phyloP scores from a whole-genome alignment of 306 rosid species.

The Glycine soja region DNA sequence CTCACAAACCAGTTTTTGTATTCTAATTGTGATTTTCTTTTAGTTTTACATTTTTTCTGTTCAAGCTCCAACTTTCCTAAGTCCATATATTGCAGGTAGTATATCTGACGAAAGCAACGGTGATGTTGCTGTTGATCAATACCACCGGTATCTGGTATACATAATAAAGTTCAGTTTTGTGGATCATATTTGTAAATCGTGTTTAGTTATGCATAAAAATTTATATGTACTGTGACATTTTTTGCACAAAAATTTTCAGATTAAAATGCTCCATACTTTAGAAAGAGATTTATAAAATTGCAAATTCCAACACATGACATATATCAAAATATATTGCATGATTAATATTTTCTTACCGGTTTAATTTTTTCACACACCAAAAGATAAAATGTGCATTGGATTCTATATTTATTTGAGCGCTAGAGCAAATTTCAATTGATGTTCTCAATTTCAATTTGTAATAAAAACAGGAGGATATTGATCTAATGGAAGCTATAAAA shows the following conservation, averaged over 20 bases:
- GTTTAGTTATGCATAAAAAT: not conserved
- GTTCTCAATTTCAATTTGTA: slow-evolving; percentile 1
- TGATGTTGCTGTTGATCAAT: slow-evolving; percentile 70
- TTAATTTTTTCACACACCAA: not conserved
- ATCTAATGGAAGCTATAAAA: slow-evolving; percentile 62
- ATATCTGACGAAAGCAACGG: slow-evolving; percentile 62
- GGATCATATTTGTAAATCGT: not conserved
- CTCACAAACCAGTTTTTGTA: not conserved
- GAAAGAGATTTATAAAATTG: not conserved
- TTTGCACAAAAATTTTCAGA: not conserved
- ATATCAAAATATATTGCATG: no score
- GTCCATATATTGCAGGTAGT: slow-evolving; percentile 44
- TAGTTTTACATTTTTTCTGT: not conserved
- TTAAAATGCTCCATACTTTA: not conserved
- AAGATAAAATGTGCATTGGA: not conserved
- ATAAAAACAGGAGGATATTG: slow-evolving; percentile 70
- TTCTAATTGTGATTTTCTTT: not conserved
- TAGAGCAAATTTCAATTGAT: not conserved
- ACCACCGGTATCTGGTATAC: slow-evolving; percentile 65
- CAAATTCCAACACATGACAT: not conserved
- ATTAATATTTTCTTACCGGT: not conserved
- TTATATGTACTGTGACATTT: not conserved
- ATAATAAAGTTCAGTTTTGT: not conserved
- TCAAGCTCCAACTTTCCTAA: not conserved
- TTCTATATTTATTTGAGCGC: not conserved